Base-by-base conservation (phyloP, 129 eudicot species). In the Saussurea involucrata region DNA sequence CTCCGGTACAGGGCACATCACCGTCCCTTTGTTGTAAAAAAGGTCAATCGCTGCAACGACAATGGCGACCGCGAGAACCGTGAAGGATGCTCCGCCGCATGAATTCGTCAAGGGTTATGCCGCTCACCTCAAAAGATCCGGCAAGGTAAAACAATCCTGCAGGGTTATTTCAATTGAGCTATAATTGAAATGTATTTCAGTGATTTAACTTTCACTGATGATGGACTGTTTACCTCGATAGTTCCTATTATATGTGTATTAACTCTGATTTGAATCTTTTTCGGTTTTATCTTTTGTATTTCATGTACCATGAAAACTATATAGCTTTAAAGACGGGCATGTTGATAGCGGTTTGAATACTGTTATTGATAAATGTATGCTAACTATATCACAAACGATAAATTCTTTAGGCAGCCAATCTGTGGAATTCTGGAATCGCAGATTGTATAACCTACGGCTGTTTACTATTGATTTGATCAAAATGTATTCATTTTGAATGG, bases 81-180 rank as follows among this genome's bases (percentile, higher is more conserved):
- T 90, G 29, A 90, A 90, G 76, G 96, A 90, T 21, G 96, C 87
- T 1, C 87, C 96, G 12, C 90, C 96, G 42, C 96, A 87, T 73
- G 92, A 87, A 24, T 90, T 90, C 76, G 96, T 90, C 42, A 90
- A 81, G 76, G 83, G 87, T 31, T 90, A 90, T 60, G 86, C 92
- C 37, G 88, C 92, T 71, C 92, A 88, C 77, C 87, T 88, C 69
- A 88, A 88, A 76, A 87, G 92, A 37, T 85, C 87, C 80, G 92
- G 89, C 71, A 88, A 88, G 89, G 92, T 88, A 42, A n/a, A 17
- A 29, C 25, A 10, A 4, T 13, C 29, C 6, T 8, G 15, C 1
- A 20, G 22, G 25, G 65, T 58, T 58, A 8, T 8, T 58, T 24
- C 10, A 24, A 63, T 63, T 24, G 6, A 21, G 6, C 10, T 63